These are phyloP conservation scores for Phytophthora rubi DNA, from an alignment of 352 stramenopile genomes.

Conservation along the genomic window DNA sequence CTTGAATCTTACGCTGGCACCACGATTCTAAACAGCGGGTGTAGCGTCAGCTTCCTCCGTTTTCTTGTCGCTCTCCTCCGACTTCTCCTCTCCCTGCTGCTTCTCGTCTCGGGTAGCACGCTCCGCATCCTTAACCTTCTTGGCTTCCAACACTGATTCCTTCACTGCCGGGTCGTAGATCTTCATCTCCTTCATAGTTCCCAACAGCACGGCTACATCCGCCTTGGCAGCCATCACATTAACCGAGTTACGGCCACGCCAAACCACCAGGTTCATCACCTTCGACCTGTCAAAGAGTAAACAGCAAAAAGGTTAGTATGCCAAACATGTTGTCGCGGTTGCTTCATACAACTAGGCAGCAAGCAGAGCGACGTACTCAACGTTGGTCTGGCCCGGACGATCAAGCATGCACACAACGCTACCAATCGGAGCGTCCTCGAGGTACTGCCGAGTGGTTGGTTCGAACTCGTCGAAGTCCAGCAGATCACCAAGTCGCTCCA, in stretches of 20 bases:
- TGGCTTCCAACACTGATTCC: conserved; percentile 50
- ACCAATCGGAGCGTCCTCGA: conserved; percentile 69
- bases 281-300: conserved; percentile 56
- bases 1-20: not conserved
- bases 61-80: conserved; percentile 9
- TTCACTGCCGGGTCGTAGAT: conserved; percentile 63
- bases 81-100: conserved; percentile 26
- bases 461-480: conserved; percentile 88
- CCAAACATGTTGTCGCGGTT: not conserved
- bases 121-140: conserved; percentile 56
- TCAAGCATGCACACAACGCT: conserved; percentile 82
- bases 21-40: conserved; percentile 18
- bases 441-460: conserved; percentile 46
- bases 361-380: conserved; percentile 61
- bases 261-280: conserved; percentile 87
- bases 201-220: conserved; percentile 74
- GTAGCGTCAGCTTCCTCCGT: conserved; percentile 19
- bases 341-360: not conserved
- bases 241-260: conserved; percentile 86
- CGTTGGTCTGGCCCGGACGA: conserved; percentile 56
- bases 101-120: conserved; percentile 49
- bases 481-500: conserved; percentile 83
- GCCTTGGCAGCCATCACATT: conserved; percentile 89
- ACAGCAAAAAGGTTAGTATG: conserved; percentile 23
- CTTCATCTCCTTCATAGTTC: conserved; percentile 87